A percentile compares a stretch with the other conserved stretches of the same genome.
Evolutionary conservation across 768 basidiomycete genomes (phyloP).

Genomic region (Agrocybe praecox): DNA sequence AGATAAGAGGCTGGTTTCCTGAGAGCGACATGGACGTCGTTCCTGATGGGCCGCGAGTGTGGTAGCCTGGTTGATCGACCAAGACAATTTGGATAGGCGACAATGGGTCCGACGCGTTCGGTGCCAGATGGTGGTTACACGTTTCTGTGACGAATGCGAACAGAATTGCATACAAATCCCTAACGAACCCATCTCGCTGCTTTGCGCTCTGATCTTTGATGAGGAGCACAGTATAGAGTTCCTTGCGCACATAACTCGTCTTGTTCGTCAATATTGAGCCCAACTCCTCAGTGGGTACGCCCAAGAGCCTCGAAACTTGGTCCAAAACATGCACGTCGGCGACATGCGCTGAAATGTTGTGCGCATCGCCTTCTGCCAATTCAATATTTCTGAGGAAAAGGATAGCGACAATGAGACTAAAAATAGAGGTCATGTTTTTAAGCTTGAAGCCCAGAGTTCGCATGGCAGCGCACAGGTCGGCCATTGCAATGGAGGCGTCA

Average conservation of each 20-base stretch:
- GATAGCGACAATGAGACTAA: conserved; percentile 77
- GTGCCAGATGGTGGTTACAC: conserved; percentile 76
- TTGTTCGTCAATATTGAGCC: conserved; percentile 78
- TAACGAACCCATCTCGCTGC: conserved; percentile 80
- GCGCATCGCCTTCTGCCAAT: conserved; percentile 66
- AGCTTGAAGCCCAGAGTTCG: conserved; percentile 86
- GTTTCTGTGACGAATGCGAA: conserved; percentile 90
- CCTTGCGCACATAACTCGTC: conserved; percentile 89
- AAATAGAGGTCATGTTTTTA: conserved; percentile 82
- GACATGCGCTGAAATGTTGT: conserved; percentile 55
- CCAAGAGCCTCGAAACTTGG: conserved; percentile 73
- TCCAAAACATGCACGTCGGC: conserved; percentile 75
- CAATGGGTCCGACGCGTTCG: conserved; percentile 53
- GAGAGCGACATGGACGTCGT: conserved; percentile 66
- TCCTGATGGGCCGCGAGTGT: conserved; percentile 66
- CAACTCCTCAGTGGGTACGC: conserved; percentile 79
- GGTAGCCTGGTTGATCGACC: conserved; percentile 84
- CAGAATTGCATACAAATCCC: conserved; percentile 89
- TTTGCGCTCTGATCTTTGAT: conserved; percentile 68
- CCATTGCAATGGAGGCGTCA: conserved; percentile 84
- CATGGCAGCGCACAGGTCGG: conserved; percentile 80
- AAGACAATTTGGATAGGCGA: conserved; percentile 70
- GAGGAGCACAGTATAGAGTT: conserved; percentile 82
- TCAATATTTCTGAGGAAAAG: conserved; percentile 82
- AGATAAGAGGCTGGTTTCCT: conserved; percentile 66